A percentile compares a stretch with the other conserved stretches of the same genome.
phyloP scores from a whole-genome alignment of 371 early-diverging fungal species.

The Actinomortierella ambigua region DNA sequence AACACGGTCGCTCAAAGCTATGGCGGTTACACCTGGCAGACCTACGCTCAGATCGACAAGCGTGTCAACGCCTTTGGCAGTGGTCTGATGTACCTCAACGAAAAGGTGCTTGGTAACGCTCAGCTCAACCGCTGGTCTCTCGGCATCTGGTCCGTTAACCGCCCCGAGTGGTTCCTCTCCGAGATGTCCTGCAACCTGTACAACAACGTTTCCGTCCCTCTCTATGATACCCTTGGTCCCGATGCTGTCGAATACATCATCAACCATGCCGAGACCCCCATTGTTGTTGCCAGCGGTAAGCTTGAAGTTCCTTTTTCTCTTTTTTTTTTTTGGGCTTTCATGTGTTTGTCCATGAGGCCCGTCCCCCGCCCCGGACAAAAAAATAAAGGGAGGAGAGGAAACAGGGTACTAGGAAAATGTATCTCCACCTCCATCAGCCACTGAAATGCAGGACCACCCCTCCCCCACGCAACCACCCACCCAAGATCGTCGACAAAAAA shows the following conservation, averaged over 20 bases:
- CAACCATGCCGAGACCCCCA: slow-evolving; percentile 70
- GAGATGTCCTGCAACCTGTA: slow-evolving; percentile 65
- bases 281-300: slow-evolving; percentile 76
- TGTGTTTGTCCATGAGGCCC: too few species aligned
- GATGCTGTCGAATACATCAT: slow-evolving; percentile 77
- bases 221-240: slow-evolving; percentile 87
- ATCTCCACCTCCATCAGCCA: background rate
- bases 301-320: slow-evolving; percentile 56
- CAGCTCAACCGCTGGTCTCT: slow-evolving; percentile 51
- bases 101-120: slow-evolving; percentile 39
- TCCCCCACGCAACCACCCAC: too few species aligned
- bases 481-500: too few species aligned
- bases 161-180: slow-evolving; percentile 83
- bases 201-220: slow-evolving; percentile 71
- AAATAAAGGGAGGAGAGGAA: slow-evolving; percentile 26
- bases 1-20: slow-evolving; percentile 53
- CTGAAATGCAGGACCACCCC: background rate
- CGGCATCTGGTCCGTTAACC: slow-evolving; percentile 82
- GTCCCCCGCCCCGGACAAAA: too few species aligned
- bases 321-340: slow-evolving; percentile 35
- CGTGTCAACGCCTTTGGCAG: slow-evolving; percentile 67
- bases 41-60: slow-evolving; percentile 58
- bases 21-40: slow-evolving; percentile 68
- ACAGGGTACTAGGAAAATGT: too few species aligned
- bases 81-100: slow-evolving; percentile 54